These are phyloP conservation scores for Aspergillus intermedius DNA, from an alignment of 2,329 filamentous ascomycete species.

Conservation along the genomic window DNA sequence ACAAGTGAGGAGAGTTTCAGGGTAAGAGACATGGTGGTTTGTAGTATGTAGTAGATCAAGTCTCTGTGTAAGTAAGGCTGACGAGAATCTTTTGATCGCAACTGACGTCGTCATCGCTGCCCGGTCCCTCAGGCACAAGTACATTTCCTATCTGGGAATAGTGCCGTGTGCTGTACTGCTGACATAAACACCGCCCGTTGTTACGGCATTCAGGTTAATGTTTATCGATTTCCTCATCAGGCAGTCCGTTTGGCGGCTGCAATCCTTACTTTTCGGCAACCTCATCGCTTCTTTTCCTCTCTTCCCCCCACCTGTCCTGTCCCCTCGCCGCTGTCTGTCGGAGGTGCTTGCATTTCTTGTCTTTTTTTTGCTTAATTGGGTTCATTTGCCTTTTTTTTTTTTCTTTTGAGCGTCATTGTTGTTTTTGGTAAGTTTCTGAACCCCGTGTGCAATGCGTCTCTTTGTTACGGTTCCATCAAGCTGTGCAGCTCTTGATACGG, in stretches of 20 bases:
- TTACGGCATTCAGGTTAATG: constrained; percentile 22
- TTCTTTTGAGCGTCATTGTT: constrained; percentile 19
- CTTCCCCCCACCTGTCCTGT: constrained; percentile 11
- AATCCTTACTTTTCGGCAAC: constrained; percentile 11
- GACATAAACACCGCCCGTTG: constrained; percentile 21
- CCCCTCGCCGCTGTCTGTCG: constrained; percentile 10
- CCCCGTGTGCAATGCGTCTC: not conserved
- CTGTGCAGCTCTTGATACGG: not conserved
- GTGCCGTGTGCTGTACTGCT: constrained; percentile 7
- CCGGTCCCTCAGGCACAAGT: constrained; percentile 10
- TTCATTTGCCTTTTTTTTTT: not conserved
- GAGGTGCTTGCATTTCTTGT: constrained; percentile 21
- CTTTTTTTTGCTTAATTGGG: not conserved
- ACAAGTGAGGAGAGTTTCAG: constrained; percentile 60
- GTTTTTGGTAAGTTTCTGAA: constrained; percentile 9
- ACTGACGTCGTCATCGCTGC: not conserved
- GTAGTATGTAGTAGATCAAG: too few relatives aligned
- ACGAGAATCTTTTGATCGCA: not conserved
- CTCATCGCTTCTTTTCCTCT: constrained; percentile 3
- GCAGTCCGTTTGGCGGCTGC: constrained; percentile 15
- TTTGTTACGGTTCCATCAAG: not conserved
- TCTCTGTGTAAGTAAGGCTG: not conserved
- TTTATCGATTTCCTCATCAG: constrained; percentile 32
- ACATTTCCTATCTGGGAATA: not conserved
- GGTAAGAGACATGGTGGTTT: constrained; percentile 52